Evolutionary conservation across 257 asterid species (phyloP), one percentile per base, ranked within the genome.

Genomic region (Echium plantagineum): DNA sequence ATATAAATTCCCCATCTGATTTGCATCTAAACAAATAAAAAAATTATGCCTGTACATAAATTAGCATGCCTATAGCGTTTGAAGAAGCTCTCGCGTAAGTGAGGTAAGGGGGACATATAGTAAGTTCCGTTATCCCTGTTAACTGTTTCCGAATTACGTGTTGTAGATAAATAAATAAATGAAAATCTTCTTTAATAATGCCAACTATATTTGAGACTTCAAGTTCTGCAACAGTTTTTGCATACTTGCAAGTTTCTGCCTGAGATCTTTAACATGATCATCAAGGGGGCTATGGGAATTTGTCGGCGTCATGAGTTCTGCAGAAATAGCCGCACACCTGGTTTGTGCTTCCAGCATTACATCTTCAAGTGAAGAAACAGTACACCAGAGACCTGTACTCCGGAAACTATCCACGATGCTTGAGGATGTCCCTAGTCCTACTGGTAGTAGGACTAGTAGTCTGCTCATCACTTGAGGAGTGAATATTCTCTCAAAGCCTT

Each of bases 301-400:
- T 55, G 69, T 78, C 21, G 89, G 74, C 55, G 67, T 65, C 52
- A 62, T 71, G 65, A 81, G 59, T 49, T 72, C 76, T n/a, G 79
- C 46, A 58, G 81, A 79, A 63, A 93, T 90, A 66, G 95, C 84
- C 57, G 81, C 74, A 61, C 97, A 93, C 48, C 74, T 75, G 55
- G 80, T 71, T 68, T 74, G 80, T 19, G 97, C 80, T 57, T 86
- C 87, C 75, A 58, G 51, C 68, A 91, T 64, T 19, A 80, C 69
- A 55, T 73, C 89, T 72, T 89, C 97, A 0, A 93, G 89, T 68
- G 95, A 83, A 69, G 87, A 78, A 69, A 89, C 77, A 0, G 94
- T 86, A 15, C 79, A 72, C 59, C 83, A 87, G 59, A 80, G 49
- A 63, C 73, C 21, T 31, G 78, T 57, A 64, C 62, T 57, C 28